Evolutionary conservation across 2,329 filamentous ascomycete genomes (phyloP), one percentile per base, ranked within the genome.

Genomic region (Biscogniauxia marginata): DNA sequence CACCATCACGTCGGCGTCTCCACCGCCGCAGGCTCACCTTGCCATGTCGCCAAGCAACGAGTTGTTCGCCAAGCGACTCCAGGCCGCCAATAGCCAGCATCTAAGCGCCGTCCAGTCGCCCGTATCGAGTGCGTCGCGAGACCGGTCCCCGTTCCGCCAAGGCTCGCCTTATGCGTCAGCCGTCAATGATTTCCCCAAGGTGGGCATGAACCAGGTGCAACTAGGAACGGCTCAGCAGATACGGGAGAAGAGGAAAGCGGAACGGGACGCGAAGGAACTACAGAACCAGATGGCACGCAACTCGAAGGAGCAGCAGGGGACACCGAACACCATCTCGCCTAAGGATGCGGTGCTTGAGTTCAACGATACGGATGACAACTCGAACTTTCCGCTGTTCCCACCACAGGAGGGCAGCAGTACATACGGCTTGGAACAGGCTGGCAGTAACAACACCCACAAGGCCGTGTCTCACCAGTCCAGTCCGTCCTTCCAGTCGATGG

Each of bases 321-420:
- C 80, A 0, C 81, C 88, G n/a, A 90, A 91, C 73, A 96, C 93
- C 0, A 96, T 99, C 48, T 98, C 93, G 1, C 95, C 93, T 21
- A 96, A 96, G 75, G 93, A 98, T 67, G 90, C 93, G 1, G 75
- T 96, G 57, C 76, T 97, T 50, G 93, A 97, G 58, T 96, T 93
- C 70, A 84, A 88, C 59, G 91, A 95, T 43, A 74, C 79, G 0
- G 89, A 93, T 2, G 86, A 88, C 18, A 87, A 88, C 49, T 75
- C 83, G 4, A 85, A 85, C 57, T 85, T 89, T 65, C 86, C 90
- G 11, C 76, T 96, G 19, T 96, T 96, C 69, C 84, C 89, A 3
- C 79, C 83, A 1, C 78, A 83, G 53, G 78, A 84, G 45, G 71
- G 78, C 47, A 75, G 67, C 19, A 68, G 70, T 4, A 43, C 53